Percentiles rank a stretch among this genome's conserved stretches.
These are phyloP conservation scores for Heracleum sosnowskyi DNA, from an alignment of 129 eudicot species.

Conservation along the genomic window DNA sequence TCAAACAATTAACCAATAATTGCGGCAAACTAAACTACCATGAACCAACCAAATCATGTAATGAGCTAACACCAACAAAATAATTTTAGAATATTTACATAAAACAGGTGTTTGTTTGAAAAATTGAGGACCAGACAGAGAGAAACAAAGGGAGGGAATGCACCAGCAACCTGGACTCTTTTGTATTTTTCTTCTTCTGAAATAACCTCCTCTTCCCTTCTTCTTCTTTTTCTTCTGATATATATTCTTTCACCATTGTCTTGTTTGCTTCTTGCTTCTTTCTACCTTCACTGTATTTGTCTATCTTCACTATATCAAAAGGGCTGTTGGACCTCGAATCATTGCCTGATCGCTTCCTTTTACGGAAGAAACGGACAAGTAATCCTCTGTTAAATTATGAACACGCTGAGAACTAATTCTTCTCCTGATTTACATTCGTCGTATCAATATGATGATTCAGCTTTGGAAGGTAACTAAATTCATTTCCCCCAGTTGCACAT, in stretches of 20 bases:
- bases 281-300: not conserved
- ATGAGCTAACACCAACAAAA: slow-evolving; percentile 4
- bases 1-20: slow-evolving; percentile 24
- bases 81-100: not conserved
- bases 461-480: slow-evolving; percentile 31
- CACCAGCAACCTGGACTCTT: slow-evolving; percentile 21
- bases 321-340: not conserved
- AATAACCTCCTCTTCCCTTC: not conserved
- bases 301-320: not conserved
- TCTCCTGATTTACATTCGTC: slow-evolving; percentile 16
- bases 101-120: not conserved
- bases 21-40: slow-evolving; percentile 16
- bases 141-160: slow-evolving; percentile 16
- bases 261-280: not conserved
- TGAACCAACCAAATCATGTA: slow-evolving; percentile 22
- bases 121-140: not conserved
- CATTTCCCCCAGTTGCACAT: not conserved
- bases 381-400: slow-evolving; percentile 20
- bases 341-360: not conserved
- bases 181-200: not conserved
- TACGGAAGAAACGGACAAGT: not conserved
- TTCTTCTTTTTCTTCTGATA: not conserved
- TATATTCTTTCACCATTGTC: not conserved
- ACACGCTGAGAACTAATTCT: slow-evolving; percentile 13
- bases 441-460: slow-evolving; percentile 34